Evolutionary conservation across 108 stramenopile genomes (phyloP).

Genomic region (Pinguiococcus pyrenoidosus): DNA sequence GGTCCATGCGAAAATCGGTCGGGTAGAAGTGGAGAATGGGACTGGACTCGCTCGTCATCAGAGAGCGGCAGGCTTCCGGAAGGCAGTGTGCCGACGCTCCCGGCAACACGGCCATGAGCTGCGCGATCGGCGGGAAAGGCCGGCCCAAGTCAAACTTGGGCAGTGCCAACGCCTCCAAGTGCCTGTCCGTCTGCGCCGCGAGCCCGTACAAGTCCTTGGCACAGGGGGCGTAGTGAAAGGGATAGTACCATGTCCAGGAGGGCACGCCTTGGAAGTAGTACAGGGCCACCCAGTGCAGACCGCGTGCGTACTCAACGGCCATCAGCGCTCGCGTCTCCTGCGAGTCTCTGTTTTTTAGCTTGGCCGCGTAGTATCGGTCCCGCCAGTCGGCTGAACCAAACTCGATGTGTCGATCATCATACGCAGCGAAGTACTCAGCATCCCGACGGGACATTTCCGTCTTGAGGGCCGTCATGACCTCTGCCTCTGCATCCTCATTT

Average conservation of each 20-base stretch:
- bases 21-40: constrained; percentile 87
- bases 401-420: no score
- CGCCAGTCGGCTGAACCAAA: constrained; percentile 81
- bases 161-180: constrained; percentile 50
- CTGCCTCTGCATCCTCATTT: constrained; percentile 31
- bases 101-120: constrained; percentile 87
- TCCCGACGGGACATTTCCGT: constrained; percentile 35
- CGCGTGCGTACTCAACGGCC: constrained; percentile 71
- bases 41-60: constrained; percentile 66
- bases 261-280: constrained; percentile 77
- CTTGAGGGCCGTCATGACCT: constrained; percentile 41
- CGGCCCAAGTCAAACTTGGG: no score
- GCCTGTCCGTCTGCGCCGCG: constrained; percentile 59
- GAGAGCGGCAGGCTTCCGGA: constrained; percentile 64
- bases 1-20: no score
- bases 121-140: constrained; percentile 84
- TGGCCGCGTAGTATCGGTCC: constrained; percentile 77
- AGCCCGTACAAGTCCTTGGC: constrained; percentile 81
- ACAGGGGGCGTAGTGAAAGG: constrained; percentile 87
- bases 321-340: constrained; percentile 65
- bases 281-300: constrained; percentile 88
- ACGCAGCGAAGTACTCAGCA: no score
- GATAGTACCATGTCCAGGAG: constrained; percentile 90
- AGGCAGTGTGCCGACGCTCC: constrained; percentile 73
- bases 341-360: constrained; percentile 79